Base-by-base conservation (phyloP, 176 grass and related monocot species). In the Paspalum vaginatum region DNA sequence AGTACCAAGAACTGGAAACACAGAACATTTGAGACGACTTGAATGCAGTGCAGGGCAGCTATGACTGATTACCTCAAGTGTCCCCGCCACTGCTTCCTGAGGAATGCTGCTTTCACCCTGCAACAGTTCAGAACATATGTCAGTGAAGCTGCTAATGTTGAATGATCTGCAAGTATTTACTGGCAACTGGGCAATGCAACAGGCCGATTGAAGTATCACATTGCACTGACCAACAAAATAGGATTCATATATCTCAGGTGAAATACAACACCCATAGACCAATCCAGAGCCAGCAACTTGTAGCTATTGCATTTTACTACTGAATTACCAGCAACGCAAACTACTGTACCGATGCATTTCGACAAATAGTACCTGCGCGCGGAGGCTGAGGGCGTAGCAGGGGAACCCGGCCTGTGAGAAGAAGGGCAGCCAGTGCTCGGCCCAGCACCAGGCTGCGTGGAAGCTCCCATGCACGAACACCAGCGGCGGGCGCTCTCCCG, bases 361-460 rank as follows among this genome's bases (percentile, higher is more conserved):
- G 14, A 59, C 74, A 65, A 67, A 47, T 59, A 58, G 6, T 83
- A 94, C 94, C 91, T 98, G 95, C 11, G 87, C 95, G 9, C 93
- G 82, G 61, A 98, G 91, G 64, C 95, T 98, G 67, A 98, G 74
- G 15, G 95, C 91, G 65, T 85, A 92, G 91, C 95, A 98, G 72
- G 87, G 76, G 64, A 92, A 89, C 15, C 95, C 92, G 41, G 95
- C 82, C 79, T 60, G 38, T 16, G 90, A 90, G 80, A 98, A 94
- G 85, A 92, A 98, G n/a, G 95, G 92, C 16, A 94, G 84, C 92
- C 92, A 94, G 70, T 83, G 85, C 68, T 98, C 92, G 4, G 90
- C 90, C 95, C 92, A 98, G 88, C 95, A 98, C 95, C 95, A 98
- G 45, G 92, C 92, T 51, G 90, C 95, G 80, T 98, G 95, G 87